A percentile compares a stretch with the other conserved stretches of the same genome.
These are phyloP conservation scores for Didymella keratinophila DNA, from an alignment of 2,329 filamentous ascomycete species.

Conservation along the genomic window DNA sequence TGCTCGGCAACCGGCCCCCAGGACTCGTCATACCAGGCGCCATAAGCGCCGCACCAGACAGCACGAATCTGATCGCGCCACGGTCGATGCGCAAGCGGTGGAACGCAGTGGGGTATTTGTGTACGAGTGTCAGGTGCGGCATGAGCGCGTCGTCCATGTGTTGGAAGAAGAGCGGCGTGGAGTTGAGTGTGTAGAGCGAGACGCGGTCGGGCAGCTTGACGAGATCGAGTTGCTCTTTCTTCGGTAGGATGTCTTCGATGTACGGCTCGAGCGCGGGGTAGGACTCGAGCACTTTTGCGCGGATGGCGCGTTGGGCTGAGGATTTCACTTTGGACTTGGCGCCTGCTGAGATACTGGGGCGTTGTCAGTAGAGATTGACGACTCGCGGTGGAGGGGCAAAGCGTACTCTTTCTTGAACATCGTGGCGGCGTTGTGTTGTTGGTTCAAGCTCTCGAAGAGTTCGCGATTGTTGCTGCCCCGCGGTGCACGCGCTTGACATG, in stretches of 20 bases:
- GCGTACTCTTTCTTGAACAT: conserved; percentile 51
- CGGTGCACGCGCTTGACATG: conserved; percentile 7
- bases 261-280: conserved; percentile 86
- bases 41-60: conserved; percentile 94
- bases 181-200: conserved; percentile 84
- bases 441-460: conserved; percentile 10
- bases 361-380: conserved; percentile 5
- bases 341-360: conserved; percentile 71
- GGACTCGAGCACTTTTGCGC: conserved; percentile 79
- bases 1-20: conserved; percentile 78
- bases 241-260: conserved; percentile 94
- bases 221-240: conserved; percentile 88
- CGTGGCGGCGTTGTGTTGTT: conserved; percentile 22
- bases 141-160: conserved; percentile 78
- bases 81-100: conserved; percentile 88
- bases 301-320: conserved; percentile 86
- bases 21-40: conserved; percentile 87
- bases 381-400: not conserved
- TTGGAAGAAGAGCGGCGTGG: conserved; percentile 89
- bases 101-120: conserved; percentile 87
- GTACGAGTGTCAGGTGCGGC: conserved; percentile 87
- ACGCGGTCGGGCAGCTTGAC: conserved; percentile 94
- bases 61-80: conserved; percentile 94
- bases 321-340: conserved; percentile 98
- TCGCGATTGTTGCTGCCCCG: conserved; percentile 20